Percentiles rank a stretch among this genome's conserved stretches.
These are phyloP conservation scores for Lactarius indigo DNA, from an alignment of 768 basidiomycete genomes.

Conservation along the genomic window DNA sequence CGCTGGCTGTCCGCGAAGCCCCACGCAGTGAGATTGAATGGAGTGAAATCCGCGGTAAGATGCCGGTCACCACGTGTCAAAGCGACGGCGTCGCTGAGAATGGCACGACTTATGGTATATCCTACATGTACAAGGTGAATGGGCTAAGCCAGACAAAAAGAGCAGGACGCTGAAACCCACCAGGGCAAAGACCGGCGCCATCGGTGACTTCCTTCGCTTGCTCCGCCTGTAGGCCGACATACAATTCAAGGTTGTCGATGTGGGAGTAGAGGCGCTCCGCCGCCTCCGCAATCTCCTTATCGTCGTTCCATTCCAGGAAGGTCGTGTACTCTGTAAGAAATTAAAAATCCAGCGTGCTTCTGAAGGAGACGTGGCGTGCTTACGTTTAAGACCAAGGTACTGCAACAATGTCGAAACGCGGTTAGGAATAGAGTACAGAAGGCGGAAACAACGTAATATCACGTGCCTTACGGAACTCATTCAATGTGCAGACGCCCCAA, in stretches of 20 bases:
- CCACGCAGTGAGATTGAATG: constrained; percentile 78
- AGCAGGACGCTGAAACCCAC: constrained; percentile 35
- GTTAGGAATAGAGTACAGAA: background rate
- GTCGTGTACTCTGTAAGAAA: constrained; percentile 58
- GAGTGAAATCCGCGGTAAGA: constrained; percentile 79
- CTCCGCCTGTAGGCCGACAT: constrained; percentile 78
- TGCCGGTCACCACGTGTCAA: constrained; percentile 82
- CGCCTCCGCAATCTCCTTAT: constrained; percentile 61
- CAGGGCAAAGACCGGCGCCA: constrained; percentile 83
- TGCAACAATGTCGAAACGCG: constrained; percentile 25
- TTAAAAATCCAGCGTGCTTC: background rate
- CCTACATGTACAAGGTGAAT: constrained; percentile 36
- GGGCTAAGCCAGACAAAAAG: background rate
- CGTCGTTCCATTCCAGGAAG: constrained; percentile 81
- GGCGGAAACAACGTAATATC: background rate
- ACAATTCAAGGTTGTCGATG: constrained; percentile 75
- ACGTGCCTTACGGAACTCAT: constrained; percentile 70
- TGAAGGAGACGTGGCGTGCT: constrained; percentile 23
- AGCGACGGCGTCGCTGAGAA: constrained; percentile 82
- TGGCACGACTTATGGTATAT: constrained; percentile 82
- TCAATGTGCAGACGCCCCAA: constrained; percentile 83
- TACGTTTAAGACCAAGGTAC: constrained; percentile 77
- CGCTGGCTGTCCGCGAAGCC: constrained; percentile 82
- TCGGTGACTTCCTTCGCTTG: constrained; percentile 69
- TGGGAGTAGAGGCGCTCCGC: constrained; percentile 77